Base-by-base conservation (phyloP, 257 asterid genomes). In the Knoxia roxburghii region DNA sequence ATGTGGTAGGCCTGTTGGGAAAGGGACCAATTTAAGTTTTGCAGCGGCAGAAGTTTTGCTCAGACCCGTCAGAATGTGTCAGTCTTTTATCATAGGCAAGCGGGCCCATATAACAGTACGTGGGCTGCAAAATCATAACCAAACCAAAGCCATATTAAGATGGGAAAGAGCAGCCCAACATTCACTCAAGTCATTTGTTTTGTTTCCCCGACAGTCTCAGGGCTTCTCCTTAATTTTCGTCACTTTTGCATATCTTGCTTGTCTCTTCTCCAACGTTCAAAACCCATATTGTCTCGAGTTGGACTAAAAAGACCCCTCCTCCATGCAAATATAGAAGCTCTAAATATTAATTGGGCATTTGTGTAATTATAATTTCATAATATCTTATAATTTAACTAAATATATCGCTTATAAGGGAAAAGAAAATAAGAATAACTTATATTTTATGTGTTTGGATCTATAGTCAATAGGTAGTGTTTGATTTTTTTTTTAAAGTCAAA, bases 161-260 rank as follows among this genome's bases (percentile, higher is more conserved):
- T n/a, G 17, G 49, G 26, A 33, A 17, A n/a, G 61, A n/a, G 61
- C 33, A 66, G 62, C 71, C 62, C 71, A 37, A 33, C 50, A 51
- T 53, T 30, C 32, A 21, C 33, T 23, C 51, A 46, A 30, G 61
- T 32, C 49, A 23, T 6, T 32, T n/a, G n/a, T n/a, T n/a, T n/a
- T n/a, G n/a, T 33, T 40, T 65, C 18, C 35, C 61, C 61, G 61
- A 51, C 70, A 66, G 24, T 35, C 33, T 51, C 61, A 66, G 70
- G n/a, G 61, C 39, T 39, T 33, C 51, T 18, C 23, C 24, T 35
- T 9, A 10, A n/a, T 37, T n/a, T n/a, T 21, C 20, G 33, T 35
- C 13, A 20, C 27, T 37, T 39, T 29, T 33, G 48, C 18, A 5
- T 2, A 6, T 58, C 2, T 35, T 60, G 49, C n/a, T n/a, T 60